Evolutionary conservation across 2,329 filamentous ascomycete species (phyloP).

Genomic region (Claviceps digitariae): DNA sequence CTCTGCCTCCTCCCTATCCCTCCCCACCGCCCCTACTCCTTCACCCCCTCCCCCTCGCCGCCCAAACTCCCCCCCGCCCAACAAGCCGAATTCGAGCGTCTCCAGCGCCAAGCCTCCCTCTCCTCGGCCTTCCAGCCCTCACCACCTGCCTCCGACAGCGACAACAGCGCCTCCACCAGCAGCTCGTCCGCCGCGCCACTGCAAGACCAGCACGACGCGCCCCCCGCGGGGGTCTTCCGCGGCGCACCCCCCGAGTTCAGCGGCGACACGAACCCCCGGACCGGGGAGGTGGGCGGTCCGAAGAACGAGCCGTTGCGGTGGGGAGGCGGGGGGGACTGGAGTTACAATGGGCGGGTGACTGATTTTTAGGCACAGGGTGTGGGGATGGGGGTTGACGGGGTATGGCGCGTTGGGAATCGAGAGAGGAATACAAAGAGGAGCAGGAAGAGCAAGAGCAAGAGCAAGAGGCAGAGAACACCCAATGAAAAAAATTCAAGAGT

Average conservation of each 20-base stretch:
- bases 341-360: constrained; percentile 87
- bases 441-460: too few relatives aligned
- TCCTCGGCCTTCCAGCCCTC: constrained; percentile 29
- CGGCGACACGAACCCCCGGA: constrained; percentile 82
- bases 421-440: too few relatives aligned
- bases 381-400: too few relatives aligned
- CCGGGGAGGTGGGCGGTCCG: constrained; percentile 87
- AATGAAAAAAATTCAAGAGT: too few relatives aligned
- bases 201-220: constrained; percentile 13
- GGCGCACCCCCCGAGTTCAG: constrained; percentile 86
- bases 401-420: too few relatives aligned
- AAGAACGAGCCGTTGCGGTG: constrained; percentile 94
- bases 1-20: too few relatives aligned
- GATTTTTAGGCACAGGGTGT: constrained; percentile 48
- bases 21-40: constrained; percentile 23
- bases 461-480: too few relatives aligned
- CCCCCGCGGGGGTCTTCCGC: constrained; percentile 49
- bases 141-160: background rate
- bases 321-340: constrained; percentile 69
- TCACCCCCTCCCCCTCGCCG: constrained; percentile 51
- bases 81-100: constrained; percentile 79
- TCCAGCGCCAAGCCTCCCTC: constrained; percentile 51
- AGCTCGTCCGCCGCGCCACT: constrained; percentile 5
- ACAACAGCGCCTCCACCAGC: background rate
- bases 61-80: constrained; percentile 78